phyloP scores from a whole-genome alignment of 169 alveolate species.

The Eimeria falciformis region DNA sequence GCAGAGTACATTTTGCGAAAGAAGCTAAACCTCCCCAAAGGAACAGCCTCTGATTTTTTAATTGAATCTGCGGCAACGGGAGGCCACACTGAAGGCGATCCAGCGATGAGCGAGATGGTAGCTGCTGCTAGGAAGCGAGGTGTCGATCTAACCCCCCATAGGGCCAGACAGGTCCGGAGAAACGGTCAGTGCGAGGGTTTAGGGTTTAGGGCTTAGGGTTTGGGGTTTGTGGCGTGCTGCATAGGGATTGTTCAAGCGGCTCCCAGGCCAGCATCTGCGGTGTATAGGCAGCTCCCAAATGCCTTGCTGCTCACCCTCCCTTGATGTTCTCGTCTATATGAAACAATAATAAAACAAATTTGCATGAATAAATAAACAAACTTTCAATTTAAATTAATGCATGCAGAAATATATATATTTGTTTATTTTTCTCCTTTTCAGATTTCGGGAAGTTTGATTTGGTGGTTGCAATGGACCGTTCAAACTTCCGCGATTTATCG shows the following conservation, averaged over 20 bases:
- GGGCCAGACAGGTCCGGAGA: constrained; percentile 28
- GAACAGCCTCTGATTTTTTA: neutral
- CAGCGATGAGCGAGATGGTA: constrained; percentile 49
- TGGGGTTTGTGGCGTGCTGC: constrained; percentile 19
- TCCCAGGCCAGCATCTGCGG: too few species aligned
- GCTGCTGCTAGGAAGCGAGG: constrained; percentile 33
- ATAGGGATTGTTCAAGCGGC: constrained; percentile 31
- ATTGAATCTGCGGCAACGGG: constrained; percentile 51
- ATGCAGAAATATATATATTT: too few species aligned
- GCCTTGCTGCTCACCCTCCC: too few species aligned
- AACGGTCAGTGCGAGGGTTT: neutral
- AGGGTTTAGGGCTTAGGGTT: neutral
- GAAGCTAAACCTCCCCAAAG: neutral
- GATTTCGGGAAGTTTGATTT: constrained; percentile 42
- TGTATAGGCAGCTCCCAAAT: too few species aligned
- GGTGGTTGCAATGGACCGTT: constrained; percentile 33
- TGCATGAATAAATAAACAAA: too few species aligned
- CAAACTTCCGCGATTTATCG: neutral
- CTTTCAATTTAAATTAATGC: too few species aligned
- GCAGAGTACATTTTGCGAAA: constrained; percentile 38
- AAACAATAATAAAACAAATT: too few species aligned
- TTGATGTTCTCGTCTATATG: too few species aligned
- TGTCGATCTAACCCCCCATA: constrained; percentile 35
- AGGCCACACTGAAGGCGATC: constrained; percentile 53
- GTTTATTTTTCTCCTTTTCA: neutral